Percentiles rank a stretch among this genome's conserved stretches.
These are phyloP conservation scores for Didymella glomerata DNA, from an alignment of 2,329 filamentous ascomycete species.

Conservation along the genomic window DNA sequence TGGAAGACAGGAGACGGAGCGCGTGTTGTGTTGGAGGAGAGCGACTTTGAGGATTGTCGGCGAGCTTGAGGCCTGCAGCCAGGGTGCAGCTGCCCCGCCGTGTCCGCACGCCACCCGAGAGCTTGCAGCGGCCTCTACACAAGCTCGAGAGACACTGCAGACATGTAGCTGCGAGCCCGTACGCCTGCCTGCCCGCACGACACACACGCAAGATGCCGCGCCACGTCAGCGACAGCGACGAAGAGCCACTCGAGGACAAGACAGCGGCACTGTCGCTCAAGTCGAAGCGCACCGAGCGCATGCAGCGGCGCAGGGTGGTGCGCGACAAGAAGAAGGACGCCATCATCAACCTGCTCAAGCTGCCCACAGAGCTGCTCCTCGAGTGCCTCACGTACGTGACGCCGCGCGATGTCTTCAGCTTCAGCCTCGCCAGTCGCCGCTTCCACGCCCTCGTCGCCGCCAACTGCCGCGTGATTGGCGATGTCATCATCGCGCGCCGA, in stretches of 20 bases:
- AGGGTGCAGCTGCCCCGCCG: neutral
- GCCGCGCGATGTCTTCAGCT: constrained; percentile 61
- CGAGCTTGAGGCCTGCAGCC: neutral
- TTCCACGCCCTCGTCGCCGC: constrained; percentile 56
- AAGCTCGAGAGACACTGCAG: neutral
- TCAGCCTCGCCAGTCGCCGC: constrained; percentile 55
- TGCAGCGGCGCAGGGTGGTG: constrained; percentile 52
- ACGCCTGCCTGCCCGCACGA: neutral
- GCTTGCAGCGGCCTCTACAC: neutral
- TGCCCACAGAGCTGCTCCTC: constrained; percentile 64
- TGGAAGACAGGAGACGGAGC: neutral
- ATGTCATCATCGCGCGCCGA: constrained; percentile 56
- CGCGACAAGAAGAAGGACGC: constrained; percentile 43
- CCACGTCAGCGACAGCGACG: constrained; percentile 38
- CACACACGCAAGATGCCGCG: constrained; percentile 31
- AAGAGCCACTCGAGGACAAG: constrained; percentile 60
- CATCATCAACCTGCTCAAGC: constrained; percentile 53
- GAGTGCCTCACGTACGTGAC: constrained; percentile 57
- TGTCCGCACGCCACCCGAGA: constrained; percentile 2
- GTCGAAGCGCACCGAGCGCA: constrained; percentile 64
- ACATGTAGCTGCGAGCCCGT: neutral
- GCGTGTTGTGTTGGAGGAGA: neutral
- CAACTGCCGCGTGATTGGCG: constrained; percentile 57
- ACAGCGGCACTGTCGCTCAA: constrained; percentile 59
- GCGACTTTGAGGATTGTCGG: too few relatives aligned